A percentile compares a stretch with the other conserved stretches of the same genome.
These are phyloP conservation scores for Elsinoe batatas DNA, from an alignment of 2,329 filamentous ascomycete species.

Conservation along the genomic window DNA sequence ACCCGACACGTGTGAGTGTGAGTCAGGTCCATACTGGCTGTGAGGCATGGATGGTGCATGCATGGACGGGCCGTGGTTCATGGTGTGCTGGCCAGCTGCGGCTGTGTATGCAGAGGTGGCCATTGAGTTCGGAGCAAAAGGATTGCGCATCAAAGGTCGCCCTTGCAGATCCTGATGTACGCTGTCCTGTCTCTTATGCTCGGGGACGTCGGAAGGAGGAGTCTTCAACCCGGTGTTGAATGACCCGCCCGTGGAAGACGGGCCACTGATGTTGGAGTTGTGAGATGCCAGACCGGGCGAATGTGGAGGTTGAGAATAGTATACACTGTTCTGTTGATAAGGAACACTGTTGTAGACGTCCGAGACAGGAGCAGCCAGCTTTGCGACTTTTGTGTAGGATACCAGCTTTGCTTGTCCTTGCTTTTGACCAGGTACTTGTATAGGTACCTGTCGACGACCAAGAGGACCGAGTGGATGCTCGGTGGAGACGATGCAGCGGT, in stretches of 20 bases:
- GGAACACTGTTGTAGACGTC: neutral
- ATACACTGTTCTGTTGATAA: neutral
- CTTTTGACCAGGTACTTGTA: neutral
- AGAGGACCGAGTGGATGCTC: neutral
- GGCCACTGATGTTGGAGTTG: slow-evolving; percentile 39
- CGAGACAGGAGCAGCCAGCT: slow-evolving; percentile 3
- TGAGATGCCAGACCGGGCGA: slow-evolving; percentile 17
- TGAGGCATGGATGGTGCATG: slow-evolving; percentile 3
- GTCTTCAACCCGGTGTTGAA: slow-evolving; percentile 55
- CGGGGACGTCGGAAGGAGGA: slow-evolving; percentile 59
- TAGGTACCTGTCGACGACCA: neutral
- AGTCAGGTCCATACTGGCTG: slow-evolving; percentile 6
- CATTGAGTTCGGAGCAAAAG: slow-evolving; percentile 10
- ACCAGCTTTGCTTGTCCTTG: neutral
- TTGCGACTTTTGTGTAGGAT: neutral
- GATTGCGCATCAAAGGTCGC: slow-evolving; percentile 1
- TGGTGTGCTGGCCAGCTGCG: slow-evolving; percentile 9
- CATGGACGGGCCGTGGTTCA: slow-evolving; percentile 5
- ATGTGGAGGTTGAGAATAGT: neutral
- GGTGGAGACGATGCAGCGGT: neutral
- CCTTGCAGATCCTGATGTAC: slow-evolving; percentile 15
- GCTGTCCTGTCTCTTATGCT: slow-evolving; percentile 25
- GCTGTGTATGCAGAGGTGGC: slow-evolving; percentile 7
- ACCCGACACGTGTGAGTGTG: slow-evolving; percentile 2
- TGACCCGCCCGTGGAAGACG: slow-evolving; percentile 44